Percentiles rank a stretch among this genome's conserved stretches.
Evolutionary conservation across 768 basidiomycete species (phyloP).

Genomic region (Amanita jacksonii): DNA sequence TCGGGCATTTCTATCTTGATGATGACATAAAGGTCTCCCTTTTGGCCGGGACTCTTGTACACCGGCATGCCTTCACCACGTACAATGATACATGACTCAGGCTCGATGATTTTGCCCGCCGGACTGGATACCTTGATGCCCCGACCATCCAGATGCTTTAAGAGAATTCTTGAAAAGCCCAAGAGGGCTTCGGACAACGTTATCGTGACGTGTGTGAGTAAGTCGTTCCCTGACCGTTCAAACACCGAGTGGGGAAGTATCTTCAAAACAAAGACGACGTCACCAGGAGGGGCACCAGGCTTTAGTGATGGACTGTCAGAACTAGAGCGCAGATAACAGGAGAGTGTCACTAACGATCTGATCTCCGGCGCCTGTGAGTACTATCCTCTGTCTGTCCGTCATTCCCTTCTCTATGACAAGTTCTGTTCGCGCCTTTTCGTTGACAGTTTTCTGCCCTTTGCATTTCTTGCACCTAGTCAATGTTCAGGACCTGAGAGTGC

Average conservation of each 20-base stretch:
- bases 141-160: constrained; percentile 90
- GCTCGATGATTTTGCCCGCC: constrained; percentile 64
- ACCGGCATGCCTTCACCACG: constrained; percentile 88
- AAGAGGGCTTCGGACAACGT: constrained; percentile 91
- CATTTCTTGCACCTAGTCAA: constrained; percentile 84
- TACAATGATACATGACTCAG: constrained; percentile 64
- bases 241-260: constrained; percentile 66
- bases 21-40: constrained; percentile 76
- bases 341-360: constrained; percentile 49
- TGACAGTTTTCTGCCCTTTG: constrained; percentile 74
- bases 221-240: constrained; percentile 72
- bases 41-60: constrained; percentile 50
- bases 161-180: constrained; percentile 86
- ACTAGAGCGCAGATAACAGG: not conserved
- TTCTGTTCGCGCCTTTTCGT: constrained; percentile 86
- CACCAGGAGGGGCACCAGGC: constrained; percentile 84
- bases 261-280: constrained; percentile 80
- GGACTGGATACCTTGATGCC: constrained; percentile 77
- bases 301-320: constrained; percentile 19
- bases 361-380: constrained; percentile 88
- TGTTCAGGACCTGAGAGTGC: not conserved
- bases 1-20: constrained; percentile 87
- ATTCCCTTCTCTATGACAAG: constrained; percentile 84
- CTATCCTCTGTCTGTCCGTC: constrained; percentile 73
- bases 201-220: constrained; percentile 72